Evolutionary conservation across 805 yeast species (phyloP).

Genomic region (Pichia californica): DNA sequence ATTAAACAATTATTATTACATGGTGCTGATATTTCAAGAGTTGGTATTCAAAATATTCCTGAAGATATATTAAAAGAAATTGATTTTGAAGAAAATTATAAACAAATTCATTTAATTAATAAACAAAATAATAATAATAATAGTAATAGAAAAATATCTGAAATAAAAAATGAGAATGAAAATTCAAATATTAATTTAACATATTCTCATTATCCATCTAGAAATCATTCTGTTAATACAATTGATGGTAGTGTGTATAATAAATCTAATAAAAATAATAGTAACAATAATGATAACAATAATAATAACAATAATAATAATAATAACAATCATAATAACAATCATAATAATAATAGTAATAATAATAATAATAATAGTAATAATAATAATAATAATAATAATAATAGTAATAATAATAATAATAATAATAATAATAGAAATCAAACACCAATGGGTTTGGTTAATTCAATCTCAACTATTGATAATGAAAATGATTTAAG

Average conservation of each 20-base stretch:
- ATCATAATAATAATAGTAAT: not conserved
- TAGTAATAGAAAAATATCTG: not conserved
- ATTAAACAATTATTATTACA: slow-evolving; percentile 38
- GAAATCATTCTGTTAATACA: not conserved
- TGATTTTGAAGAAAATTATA: slow-evolving; percentile 4
- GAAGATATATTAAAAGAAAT: slow-evolving; percentile 18
- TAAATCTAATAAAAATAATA: not conserved
- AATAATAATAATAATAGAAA: not conserved
- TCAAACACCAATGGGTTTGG: not conserved
- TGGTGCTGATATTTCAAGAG: slow-evolving; percentile 35
- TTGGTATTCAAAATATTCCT: slow-evolving; percentile 21
- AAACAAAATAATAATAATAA: not conserved
- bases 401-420: not conserved
- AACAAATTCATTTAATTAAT: not conserved
- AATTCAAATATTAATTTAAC: not conserved
- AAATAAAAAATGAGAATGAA: not conserved
- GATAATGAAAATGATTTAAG: not conserved
- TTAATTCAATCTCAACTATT: not conserved
- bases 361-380: too few relatives aligned
- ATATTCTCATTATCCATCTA: not conserved
- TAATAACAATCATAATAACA: too few relatives aligned
- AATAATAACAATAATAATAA: not conserved
- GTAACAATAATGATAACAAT: not conserved
- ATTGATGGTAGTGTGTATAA: not conserved
- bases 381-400: not conserved